Evolutionary conservation across 2,329 filamentous ascomycete genomes (phyloP).

Genomic region (Paracoccidioides brasiliensis): DNA sequence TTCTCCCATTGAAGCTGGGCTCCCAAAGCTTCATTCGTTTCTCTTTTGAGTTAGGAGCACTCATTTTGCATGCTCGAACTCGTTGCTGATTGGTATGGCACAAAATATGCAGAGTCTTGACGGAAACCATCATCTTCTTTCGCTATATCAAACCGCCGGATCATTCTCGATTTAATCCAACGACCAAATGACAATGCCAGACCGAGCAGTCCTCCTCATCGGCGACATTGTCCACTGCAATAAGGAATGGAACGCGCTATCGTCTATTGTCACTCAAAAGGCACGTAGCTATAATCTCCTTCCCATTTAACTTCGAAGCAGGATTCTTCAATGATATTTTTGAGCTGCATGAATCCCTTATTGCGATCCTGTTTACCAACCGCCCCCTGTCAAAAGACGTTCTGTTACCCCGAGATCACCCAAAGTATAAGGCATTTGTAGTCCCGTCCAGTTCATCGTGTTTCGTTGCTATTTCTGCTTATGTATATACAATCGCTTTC

Average conservation of each 20-base stretch:
- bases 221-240: constrained; percentile 31
- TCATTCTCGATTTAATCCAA: neutral
- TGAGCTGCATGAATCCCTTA: neutral
- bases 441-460: neutral
- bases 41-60: too few relatives aligned
- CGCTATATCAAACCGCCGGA: too few relatives aligned
- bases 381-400: neutral
- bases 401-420: neutral
- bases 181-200: constrained; percentile 19
- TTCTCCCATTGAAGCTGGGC: too few relatives aligned
- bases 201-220: constrained; percentile 32
- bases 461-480: neutral
- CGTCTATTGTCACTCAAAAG: constrained; percentile 30
- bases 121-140: too few relatives aligned
- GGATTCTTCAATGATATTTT: neutral
- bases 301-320: neutral
- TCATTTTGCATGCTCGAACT: too few relatives aligned
- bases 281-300: constrained; percentile 14
- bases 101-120: too few relatives aligned
- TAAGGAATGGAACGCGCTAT: constrained; percentile 31
- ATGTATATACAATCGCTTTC: too few relatives aligned
- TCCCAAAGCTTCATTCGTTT: too few relatives aligned
- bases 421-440: neutral
- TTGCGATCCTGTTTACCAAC: neutral
- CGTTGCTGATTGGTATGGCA: too few relatives aligned